Evolutionary conservation across 2,329 filamentous ascomycete species (phyloP).

Genomic region (Pseudogymnoascus pannorum): DNA sequence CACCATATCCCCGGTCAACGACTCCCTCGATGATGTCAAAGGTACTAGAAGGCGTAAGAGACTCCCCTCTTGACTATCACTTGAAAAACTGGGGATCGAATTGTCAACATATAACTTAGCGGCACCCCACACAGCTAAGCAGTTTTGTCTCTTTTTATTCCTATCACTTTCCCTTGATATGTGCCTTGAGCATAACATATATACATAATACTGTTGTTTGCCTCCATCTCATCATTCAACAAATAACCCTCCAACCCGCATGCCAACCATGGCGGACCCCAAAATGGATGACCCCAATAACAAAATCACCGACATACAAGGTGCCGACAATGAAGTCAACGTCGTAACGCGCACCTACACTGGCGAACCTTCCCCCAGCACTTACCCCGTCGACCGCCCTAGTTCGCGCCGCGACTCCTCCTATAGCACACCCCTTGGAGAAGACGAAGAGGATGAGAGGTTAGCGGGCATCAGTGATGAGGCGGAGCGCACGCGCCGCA

Average conservation of each 20-base stretch:
- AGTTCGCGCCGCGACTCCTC: background rate
- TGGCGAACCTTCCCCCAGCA: background rate
- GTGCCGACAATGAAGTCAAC: background rate
- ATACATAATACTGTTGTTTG: background rate
- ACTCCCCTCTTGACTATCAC: background rate
- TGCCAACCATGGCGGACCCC: background rate
- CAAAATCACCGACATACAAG: background rate
- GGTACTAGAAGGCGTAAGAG: conserved; percentile 2
- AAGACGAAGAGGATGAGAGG: background rate
- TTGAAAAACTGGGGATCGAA: background rate
- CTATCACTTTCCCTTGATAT: background rate
- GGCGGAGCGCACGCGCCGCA: conserved; percentile 28
- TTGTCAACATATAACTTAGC: conserved; percentile 7
- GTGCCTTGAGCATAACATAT: background rate
- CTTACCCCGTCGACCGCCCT: background rate
- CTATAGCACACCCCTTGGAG: background rate
- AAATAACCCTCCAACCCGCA: background rate
- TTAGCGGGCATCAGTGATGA: background rate
- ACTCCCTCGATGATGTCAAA: conserved; percentile 1
- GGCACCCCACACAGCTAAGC: background rate
- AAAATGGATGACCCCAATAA: background rate
- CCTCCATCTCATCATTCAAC: background rate
- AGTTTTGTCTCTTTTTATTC: background rate
- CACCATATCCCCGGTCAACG: background rate
- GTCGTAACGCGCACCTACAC: background rate